These are phyloP conservation scores for Solanum lycopersicoides DNA, from an alignment of 257 asterid genomes.

Conservation along the genomic window DNA sequence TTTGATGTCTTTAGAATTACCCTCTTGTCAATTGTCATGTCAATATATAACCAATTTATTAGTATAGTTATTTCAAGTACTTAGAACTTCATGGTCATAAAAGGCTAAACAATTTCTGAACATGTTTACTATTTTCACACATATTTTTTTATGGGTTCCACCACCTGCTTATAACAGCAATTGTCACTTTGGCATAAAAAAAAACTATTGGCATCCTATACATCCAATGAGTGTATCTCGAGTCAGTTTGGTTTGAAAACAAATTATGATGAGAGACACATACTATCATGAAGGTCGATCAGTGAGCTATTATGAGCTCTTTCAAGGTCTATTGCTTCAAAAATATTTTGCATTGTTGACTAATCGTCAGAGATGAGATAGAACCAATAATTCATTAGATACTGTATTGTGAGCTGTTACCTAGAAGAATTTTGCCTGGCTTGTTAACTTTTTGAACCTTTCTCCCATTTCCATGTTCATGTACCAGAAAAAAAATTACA, in stretches of 20 bases:
- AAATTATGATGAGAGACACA: no score
- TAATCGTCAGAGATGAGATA: background rate
- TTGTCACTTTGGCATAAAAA: no score
- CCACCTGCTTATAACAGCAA: background rate
- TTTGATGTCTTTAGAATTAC: background rate
- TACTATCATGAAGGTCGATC: no score
- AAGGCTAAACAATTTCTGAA: background rate
- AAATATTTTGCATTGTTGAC: background rate
- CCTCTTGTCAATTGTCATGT: slow-evolving; percentile 1
- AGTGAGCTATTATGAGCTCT: no score
- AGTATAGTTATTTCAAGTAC: background rate
- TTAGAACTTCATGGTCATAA: background rate
- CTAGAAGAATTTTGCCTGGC: background rate
- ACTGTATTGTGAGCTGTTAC: background rate
- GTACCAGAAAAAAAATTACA: no score
- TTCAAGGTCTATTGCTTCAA: no score
- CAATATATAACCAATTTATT: background rate
- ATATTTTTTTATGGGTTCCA: background rate
- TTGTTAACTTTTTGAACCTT: background rate
- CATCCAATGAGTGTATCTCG: background rate
- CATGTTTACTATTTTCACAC: background rate
- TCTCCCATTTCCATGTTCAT: no score
- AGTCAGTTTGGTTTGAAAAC: no score
- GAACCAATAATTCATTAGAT: background rate
- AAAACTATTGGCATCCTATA: no score